Conservation (phyloP, 1,284 basidiomycete species). For the Moniliophthora roreri region DNA sequence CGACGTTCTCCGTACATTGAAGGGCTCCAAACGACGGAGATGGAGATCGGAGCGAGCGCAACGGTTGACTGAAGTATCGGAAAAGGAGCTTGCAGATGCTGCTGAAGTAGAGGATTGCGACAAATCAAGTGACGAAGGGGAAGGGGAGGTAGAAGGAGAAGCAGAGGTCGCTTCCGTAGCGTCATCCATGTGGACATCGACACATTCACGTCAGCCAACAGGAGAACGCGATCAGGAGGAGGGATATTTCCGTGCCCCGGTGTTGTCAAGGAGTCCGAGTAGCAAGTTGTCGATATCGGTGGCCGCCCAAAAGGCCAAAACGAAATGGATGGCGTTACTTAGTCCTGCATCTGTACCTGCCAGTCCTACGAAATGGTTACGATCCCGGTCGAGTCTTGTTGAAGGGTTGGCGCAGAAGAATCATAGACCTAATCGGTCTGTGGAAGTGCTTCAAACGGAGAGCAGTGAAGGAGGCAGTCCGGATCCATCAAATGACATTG, state of each 20-base stretch:
- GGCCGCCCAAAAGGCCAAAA: conserved; percentile 58
- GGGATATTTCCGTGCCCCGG: conserved; percentile 35
- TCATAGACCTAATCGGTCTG: conserved; percentile 6
- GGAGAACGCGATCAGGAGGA: conserved; percentile 41
- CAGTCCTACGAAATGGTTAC: conserved; percentile 31
- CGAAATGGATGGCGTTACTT: conserved; percentile 55
- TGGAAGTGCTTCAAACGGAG: conserved; percentile 4
- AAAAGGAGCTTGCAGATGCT: conserved; percentile 23
- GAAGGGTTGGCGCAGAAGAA: conserved; percentile 14
- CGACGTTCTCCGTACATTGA: conserved; percentile 61
- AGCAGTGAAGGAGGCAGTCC: conserved; percentile 14
- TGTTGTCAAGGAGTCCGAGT: conserved; percentile 21
- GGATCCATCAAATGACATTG: conserved; percentile 19
- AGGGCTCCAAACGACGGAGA: conserved; percentile 43
- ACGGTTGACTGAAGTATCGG: conserved; percentile 39
- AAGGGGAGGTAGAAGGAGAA: conserved; percentile 37
- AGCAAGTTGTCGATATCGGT: conserved; percentile 41
- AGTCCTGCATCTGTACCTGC: conserved; percentile 34
- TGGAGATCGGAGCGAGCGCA: conserved; percentile 33
- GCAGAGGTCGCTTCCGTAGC: conserved; percentile 50
- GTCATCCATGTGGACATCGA: conserved; percentile 52
- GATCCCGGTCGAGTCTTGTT: conserved; percentile 20
- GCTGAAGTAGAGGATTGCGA: conserved; percentile 5
- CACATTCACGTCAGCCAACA: conserved; percentile 43
- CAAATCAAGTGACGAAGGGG: conserved; percentile 38